phyloP scores from a whole-genome alignment of 2,329 filamentous ascomycete genomes.

The Colletotrichum eremochloae region DNA sequence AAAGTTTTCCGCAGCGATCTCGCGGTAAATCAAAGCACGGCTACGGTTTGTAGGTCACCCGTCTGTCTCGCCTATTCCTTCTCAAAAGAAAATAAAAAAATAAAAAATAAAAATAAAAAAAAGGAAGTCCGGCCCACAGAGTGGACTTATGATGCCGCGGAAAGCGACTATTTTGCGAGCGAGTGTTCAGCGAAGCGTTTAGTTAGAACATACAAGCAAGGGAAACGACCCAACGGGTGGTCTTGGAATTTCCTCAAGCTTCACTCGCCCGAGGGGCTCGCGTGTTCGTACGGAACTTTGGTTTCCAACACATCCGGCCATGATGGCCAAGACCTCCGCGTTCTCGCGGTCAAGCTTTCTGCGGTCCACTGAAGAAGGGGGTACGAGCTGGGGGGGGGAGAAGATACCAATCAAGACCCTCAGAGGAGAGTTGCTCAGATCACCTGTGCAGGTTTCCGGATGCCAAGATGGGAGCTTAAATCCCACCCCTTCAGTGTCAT shows the following conservation, averaged over 20 bases:
- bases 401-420: constrained; percentile 21
- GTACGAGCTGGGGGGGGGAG: not conserved
- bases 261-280: constrained; percentile 21
- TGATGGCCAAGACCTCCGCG: constrained; percentile 9
- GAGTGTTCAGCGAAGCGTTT: constrained; percentile 10
- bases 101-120: no score
- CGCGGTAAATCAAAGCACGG: constrained; percentile 9
- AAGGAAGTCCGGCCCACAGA: not conserved
- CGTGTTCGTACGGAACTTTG: constrained; percentile 16
- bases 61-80: constrained; percentile 16
- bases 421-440: constrained; percentile 18
- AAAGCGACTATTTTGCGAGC: not conserved
- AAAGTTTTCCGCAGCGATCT: not conserved
- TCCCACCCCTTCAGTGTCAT: constrained; percentile 14
- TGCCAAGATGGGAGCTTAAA: constrained; percentile 40
- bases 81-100: not conserved
- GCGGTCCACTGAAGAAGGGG: not conserved
- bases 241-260: not conserved
- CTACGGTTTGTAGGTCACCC: not conserved
- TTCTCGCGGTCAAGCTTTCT: constrained; percentile 22
- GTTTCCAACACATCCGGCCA: constrained; percentile 21
- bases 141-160: not conserved
- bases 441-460: constrained; percentile 26
- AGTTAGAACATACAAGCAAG: not conserved
- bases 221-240: not conserved